phyloP scores from a whole-genome alignment of 495 filamentous ascomycete genomes.

The Acidomyces sp. region DNA sequence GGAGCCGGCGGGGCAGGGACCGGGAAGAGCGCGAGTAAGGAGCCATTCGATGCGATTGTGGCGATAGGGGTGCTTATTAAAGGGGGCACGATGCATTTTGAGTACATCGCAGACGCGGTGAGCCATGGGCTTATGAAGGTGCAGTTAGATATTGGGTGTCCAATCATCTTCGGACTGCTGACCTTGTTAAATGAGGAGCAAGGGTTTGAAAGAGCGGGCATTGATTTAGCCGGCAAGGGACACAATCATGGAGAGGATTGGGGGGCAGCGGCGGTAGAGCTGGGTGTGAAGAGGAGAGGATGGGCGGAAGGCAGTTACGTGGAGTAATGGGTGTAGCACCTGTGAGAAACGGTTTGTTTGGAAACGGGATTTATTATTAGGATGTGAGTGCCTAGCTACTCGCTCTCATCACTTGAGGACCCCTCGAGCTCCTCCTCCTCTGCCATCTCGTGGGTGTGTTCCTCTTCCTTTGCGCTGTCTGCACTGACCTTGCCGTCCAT shows the following conservation, averaged over 20 bases:
- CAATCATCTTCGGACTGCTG: constrained; percentile 84
- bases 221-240: constrained; percentile 35
- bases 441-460: constrained; percentile 35
- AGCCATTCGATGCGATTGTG: constrained; percentile 82
- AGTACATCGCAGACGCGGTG: constrained; percentile 89
- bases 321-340: no score
- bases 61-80: constrained; percentile 95
- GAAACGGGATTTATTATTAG: no score
- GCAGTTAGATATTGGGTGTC: constrained; percentile 73
- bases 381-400: no score
- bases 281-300: constrained; percentile 54
- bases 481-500: constrained; percentile 46
- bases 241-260: constrained; percentile 33
- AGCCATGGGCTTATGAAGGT: constrained; percentile 88
- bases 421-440: constrained; percentile 22
- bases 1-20: constrained; percentile 12
- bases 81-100: constrained; percentile 96
- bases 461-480: constrained; percentile 30
- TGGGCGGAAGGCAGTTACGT: constrained; percentile 53
- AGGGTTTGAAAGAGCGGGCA: constrained; percentile 70
- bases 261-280: constrained; percentile 54
- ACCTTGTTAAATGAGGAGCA: constrained; percentile 84
- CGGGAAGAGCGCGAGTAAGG: constrained; percentile 30
- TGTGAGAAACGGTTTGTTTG: no score
- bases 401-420: constrained; percentile 2